phyloP scores from a whole-genome alignment of 2,329 filamentous ascomycete genomes.

The Calonectria pteridis region DNA sequence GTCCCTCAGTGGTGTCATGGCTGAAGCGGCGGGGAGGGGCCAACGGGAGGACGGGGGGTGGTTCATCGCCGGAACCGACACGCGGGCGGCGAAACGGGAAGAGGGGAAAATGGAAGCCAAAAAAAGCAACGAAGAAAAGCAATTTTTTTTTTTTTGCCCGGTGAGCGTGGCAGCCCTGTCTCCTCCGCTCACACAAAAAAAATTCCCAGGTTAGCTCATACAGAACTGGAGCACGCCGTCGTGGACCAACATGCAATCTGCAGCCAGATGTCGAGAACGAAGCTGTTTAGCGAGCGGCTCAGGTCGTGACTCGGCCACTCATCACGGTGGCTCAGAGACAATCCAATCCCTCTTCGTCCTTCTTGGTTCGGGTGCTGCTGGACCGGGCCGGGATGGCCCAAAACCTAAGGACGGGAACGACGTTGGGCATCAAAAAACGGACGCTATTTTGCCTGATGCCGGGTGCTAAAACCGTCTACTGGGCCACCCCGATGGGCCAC shows the following conservation, averaged over 20 bases:
- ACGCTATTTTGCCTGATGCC: slow-evolving; percentile 39
- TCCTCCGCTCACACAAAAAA: not conserved
- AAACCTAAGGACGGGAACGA: slow-evolving; percentile 35
- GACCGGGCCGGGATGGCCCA: slow-evolving; percentile 42
- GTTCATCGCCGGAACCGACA: slow-evolving; percentile 36
- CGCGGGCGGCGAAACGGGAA: slow-evolving; percentile 36
- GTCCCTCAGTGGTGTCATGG: slow-evolving; percentile 40
- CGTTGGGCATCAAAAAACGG: slow-evolving; percentile 46
- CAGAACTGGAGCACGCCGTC: slow-evolving; percentile 15
- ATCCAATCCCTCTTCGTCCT: slow-evolving; percentile 27
- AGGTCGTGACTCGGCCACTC: slow-evolving; percentile 18
- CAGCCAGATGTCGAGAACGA: slow-evolving; percentile 11
- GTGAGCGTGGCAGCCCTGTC: slow-evolving; percentile 36
- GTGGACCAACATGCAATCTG: not conserved
- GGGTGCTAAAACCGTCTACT: slow-evolving; percentile 33
- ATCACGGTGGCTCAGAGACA: slow-evolving; percentile 30
- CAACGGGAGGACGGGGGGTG: slow-evolving; percentile 18
- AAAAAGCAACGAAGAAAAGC: slow-evolving; percentile 29
- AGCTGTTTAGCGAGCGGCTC: slow-evolving; percentile 5
- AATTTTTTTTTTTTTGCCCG: slow-evolving; percentile 28
- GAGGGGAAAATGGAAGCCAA: slow-evolving; percentile 18
- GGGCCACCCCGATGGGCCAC: slow-evolving; percentile 28
- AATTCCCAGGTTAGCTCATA: slow-evolving; percentile 7
- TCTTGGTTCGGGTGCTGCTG: slow-evolving; percentile 41
- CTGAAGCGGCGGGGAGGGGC: slow-evolving; percentile 30